These are phyloP conservation scores for Agastache rugosa DNA, from an alignment of 257 asterid species.

Conservation along the genomic window DNA sequence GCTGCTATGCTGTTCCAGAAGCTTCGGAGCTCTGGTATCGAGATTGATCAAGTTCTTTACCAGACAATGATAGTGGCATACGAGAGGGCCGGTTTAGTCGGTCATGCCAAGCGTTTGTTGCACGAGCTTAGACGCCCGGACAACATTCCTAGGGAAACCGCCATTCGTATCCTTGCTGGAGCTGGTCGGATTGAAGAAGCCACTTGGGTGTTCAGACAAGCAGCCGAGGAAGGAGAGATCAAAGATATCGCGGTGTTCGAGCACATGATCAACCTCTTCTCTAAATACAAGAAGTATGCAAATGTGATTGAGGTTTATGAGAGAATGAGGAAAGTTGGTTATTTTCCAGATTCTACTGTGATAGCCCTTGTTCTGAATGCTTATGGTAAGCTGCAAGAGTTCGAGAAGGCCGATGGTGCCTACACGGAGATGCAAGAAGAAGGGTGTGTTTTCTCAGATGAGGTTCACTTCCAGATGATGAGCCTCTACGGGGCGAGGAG, in stretches of 20 bases:
- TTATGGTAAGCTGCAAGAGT: slow-evolving; percentile 74
- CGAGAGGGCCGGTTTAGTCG: slow-evolving; percentile 89
- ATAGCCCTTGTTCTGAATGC: slow-evolving; percentile 78
- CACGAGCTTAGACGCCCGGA: slow-evolving; percentile 87
- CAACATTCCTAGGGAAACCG: slow-evolving; percentile 86
- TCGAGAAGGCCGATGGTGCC: slow-evolving; percentile 64
- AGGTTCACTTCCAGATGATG: slow-evolving; percentile 93
- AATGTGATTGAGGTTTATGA: slow-evolving; percentile 86
- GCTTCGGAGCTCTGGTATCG: slow-evolving; percentile 77
- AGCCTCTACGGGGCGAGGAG: slow-evolving; percentile 69
- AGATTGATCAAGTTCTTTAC: slow-evolving; percentile 87
- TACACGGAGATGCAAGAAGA: slow-evolving; percentile 77
- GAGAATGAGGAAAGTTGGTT: slow-evolving; percentile 75
- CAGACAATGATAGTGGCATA: slow-evolving; percentile 94
- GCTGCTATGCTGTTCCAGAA: slow-evolving; percentile 93
- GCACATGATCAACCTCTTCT: slow-evolving; percentile 71
- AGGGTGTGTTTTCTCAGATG: slow-evolving; percentile 76
- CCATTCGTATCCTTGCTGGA: slow-evolving; percentile 73
- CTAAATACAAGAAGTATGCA: slow-evolving; percentile 64
- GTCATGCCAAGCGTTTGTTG: slow-evolving; percentile 78
- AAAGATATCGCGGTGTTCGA: slow-evolving; percentile 72
- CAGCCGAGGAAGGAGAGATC: slow-evolving; percentile 76
- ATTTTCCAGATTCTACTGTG: slow-evolving; percentile 66
- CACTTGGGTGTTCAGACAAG: slow-evolving; percentile 91
- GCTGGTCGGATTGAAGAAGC: slow-evolving; percentile 97